Evolutionary conservation across 1,284 basidiomycete species (phyloP), one percentile per base, ranked within the genome.

Genomic region (Pseudozyma pruni): DNA sequence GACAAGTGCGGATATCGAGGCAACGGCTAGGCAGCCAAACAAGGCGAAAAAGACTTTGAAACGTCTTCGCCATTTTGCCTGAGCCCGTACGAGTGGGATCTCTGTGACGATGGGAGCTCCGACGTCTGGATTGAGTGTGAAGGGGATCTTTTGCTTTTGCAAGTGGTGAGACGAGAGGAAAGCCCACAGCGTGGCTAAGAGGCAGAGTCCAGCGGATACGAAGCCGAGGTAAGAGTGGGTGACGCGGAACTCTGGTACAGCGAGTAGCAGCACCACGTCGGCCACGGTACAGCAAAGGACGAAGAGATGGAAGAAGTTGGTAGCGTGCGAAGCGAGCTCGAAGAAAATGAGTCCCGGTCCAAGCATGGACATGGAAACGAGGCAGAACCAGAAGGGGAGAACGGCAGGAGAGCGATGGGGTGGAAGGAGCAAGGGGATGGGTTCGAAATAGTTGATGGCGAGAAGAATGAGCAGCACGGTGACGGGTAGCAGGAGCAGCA

Each of bases 331-430:
- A 9, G 66, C 68, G 11, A 76, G 61, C 56, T 76, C 74, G 40
- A 76, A 74, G 57, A 74, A 71, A 47, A 74, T 50, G 17, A 76
- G 41, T 4, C 67, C 61, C 1, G 72, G 72, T 1, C 44, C 66
- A 4, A 75, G 50, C 53, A 74, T 61, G 33, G 68, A 57, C 3
- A 72, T 29, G 5, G 75, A 67, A 22, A 68, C 54, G 41, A 73
- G 23, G 52, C 52, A 52, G 39, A 73, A 57, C 70, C 73, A 75
- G n/a, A 75, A 41, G n/a, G 72, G 67, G 9, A 72, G 23, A 16
- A 68, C 42, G 6, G 67, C 54, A 4, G 72, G 72, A 8, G 63
- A 66, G 31, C 59, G 60, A n/a, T 71, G 68, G 11, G 62, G 56
- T 4, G 72, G 72, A 1, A 74, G 58, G 11, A 76, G 64, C 11